Conservation (phyloP, 2,329 filamentous ascomycete species). For the Penicillium sp. region DNA sequence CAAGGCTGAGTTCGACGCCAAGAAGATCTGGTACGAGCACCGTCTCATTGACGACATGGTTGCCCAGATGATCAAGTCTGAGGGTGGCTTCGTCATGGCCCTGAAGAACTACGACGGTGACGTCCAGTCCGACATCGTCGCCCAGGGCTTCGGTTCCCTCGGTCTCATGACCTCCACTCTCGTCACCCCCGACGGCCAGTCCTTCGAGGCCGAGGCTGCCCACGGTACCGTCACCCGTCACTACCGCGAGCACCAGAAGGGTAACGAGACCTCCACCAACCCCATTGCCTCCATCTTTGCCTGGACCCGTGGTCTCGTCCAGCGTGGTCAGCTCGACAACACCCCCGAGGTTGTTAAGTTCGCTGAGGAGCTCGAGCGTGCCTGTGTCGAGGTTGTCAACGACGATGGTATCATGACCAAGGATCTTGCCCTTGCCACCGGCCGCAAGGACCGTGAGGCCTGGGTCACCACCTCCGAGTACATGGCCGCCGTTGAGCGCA, state of each 20-base stretch:
- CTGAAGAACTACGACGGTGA: slow-evolving; percentile 99
- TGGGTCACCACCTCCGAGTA: slow-evolving; percentile 94
- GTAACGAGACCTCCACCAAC: slow-evolving; percentile 95
- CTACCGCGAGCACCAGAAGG: slow-evolving; percentile 99
- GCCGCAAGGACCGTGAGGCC: slow-evolving; percentile 77
- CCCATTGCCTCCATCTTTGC: slow-evolving; percentile 98
- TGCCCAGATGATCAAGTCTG: slow-evolving; percentile 99
- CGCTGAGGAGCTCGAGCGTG: slow-evolving; percentile 86
- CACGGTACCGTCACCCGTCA: slow-evolving; percentile 98
- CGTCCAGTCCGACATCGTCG: slow-evolving; percentile 97
- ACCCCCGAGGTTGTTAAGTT: slow-evolving; percentile 92
- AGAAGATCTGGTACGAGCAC: slow-evolving; percentile 98
- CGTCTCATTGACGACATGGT: slow-evolving; percentile 99
- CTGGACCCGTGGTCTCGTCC: slow-evolving; percentile 91
- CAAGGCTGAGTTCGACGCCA: slow-evolving; percentile 83
- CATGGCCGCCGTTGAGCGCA: slow-evolving; percentile 85
- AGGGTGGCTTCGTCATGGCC: slow-evolving; percentile 94
- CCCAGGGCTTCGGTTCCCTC: slow-evolving; percentile 95
- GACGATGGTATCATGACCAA: slow-evolving; percentile 98
- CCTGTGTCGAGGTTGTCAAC: slow-evolving; percentile 92
- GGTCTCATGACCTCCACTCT: slow-evolving; percentile 98
- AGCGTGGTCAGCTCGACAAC: slow-evolving; percentile 88
- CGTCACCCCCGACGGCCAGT: slow-evolving; percentile 93
- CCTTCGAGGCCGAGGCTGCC: slow-evolving; percentile 95
- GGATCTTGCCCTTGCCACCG: slow-evolving; percentile 92